phyloP scores from a whole-genome alignment of 345 rosid species.

The Kandelia obovata region DNA sequence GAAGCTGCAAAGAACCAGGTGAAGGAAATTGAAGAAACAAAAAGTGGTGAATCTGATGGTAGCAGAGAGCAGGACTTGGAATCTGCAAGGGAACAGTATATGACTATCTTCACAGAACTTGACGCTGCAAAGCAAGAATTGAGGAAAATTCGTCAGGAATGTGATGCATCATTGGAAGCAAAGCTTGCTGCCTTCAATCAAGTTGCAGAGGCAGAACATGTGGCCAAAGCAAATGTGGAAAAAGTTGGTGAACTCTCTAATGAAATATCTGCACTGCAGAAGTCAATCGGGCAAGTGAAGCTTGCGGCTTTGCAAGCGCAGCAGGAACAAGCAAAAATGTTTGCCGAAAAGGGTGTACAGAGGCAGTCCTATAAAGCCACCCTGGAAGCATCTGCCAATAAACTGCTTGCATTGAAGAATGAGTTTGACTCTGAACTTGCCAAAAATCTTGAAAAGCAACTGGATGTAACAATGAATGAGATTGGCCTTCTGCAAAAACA shows the following conservation, averaged over 20 bases:
- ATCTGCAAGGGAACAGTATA: conserved; percentile 53
- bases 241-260: conserved; percentile 63
- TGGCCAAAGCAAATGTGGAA: conserved; percentile 56
- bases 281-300: conserved; percentile 78
- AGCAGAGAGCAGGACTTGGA: conserved; percentile 52
- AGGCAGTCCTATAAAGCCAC: conserved; percentile 56
- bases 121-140: conserved; percentile 78
- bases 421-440: conserved; percentile 71
- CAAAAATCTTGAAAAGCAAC: conserved; percentile 54
- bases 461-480: conserved; percentile 58
- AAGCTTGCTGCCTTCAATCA: conserved; percentile 57
- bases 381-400: conserved; percentile 62
- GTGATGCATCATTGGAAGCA: conserved; percentile 45
- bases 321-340: conserved; percentile 67
- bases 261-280: conserved; percentile 72
- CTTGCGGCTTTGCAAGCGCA: conserved; percentile 60
- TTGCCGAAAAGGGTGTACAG: conserved; percentile 62
- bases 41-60: conserved; percentile 35
- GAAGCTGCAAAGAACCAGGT: conserved; percentile 62
- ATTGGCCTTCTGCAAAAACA: conserved; percentile 56
- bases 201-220: conserved; percentile 60
- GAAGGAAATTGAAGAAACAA: conserved; percentile 52
- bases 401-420: conserved; percentile 47
- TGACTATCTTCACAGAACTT: conserved; percentile 53
- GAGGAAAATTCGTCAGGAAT: conserved; percentile 60